Evolutionary conservation across 106 monocot species (phyloP).

Genomic region (Ottelia alismoides): DNA sequence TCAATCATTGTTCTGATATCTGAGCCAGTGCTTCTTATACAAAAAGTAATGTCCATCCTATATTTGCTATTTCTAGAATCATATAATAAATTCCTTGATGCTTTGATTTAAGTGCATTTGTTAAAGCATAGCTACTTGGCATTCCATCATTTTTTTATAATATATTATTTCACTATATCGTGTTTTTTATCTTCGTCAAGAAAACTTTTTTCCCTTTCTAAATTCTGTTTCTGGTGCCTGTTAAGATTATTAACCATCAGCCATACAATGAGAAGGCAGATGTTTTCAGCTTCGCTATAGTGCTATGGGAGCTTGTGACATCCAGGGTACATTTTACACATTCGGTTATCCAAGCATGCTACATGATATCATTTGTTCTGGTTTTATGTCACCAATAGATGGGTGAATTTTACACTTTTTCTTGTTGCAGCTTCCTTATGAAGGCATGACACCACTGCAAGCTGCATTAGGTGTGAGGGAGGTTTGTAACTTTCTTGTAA

Average conservation of each 20-base stretch:
- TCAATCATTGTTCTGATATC: no score
- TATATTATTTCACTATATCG: neutral
- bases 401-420: no score
- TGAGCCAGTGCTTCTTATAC: no score
- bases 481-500: slow-evolving; percentile 25
- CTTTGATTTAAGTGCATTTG: no score
- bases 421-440: slow-evolving; percentile 52
- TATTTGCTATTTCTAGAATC: neutral
- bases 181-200: neutral
- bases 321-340: slow-evolving; percentile 37
- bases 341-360: no score
- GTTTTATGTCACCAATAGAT: no score
- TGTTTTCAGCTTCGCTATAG: slow-evolving; percentile 69
- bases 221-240: no score
- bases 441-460: slow-evolving; percentile 69
- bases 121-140: no score
- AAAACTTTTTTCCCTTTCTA: no score
- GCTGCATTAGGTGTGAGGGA: slow-evolving; percentile 74
- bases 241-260: slow-evolving; percentile 76
- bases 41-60: no score
- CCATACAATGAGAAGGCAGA: slow-evolving; percentile 86
- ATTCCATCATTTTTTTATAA: no score
- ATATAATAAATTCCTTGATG: neutral
- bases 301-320: slow-evolving; percentile 73
- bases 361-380: no score